These are phyloP conservation scores for Friedmanniomyces endolithicus DNA, from an alignment of 495 filamentous ascomycete species.

Conservation along the genomic window DNA sequence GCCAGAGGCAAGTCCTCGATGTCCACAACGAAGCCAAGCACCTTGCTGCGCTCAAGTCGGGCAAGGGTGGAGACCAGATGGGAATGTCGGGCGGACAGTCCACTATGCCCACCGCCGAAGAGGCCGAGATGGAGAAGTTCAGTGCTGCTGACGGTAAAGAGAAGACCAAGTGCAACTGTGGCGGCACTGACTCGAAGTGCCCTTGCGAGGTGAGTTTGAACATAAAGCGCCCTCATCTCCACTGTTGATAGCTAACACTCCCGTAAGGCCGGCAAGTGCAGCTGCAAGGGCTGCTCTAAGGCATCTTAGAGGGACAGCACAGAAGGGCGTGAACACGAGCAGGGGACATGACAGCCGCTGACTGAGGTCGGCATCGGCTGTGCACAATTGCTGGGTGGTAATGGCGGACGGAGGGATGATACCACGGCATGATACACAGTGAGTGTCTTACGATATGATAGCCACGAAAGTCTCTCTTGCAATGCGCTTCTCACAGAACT, in stretches of 20 bases:
- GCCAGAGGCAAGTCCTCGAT: constrained; percentile 76
- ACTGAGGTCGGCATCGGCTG: too few relatives aligned
- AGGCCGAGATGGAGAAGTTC: constrained; percentile 23
- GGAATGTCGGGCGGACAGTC: constrained; percentile 6
- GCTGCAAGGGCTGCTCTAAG: background rate
- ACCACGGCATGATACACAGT: background rate
- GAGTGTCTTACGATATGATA: too few relatives aligned
- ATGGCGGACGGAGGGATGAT: background rate
- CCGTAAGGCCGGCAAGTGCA: background rate
- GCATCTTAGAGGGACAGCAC: background rate
- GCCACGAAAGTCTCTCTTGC: too few relatives aligned
- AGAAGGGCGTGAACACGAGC: background rate
- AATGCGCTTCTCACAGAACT: too few relatives aligned
- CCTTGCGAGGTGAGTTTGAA: constrained; percentile 32
- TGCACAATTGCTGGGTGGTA: too few relatives aligned
- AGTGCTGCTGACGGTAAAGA: constrained; percentile 25
- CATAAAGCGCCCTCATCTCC: background rate
- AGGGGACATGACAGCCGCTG: too few relatives aligned
- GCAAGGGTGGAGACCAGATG: constrained; percentile 38
- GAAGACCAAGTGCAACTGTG: constrained; percentile 37
- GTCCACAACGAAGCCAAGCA: constrained; percentile 82
- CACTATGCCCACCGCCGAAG: constrained; percentile 17
- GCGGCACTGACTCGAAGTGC: constrained; percentile 28
- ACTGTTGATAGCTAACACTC: background rate
- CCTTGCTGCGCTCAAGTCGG: constrained; percentile 73